A percentile compares a stretch with the other conserved stretches of the same genome.
Conservation (phyloP, 2,329 filamentous ascomycete genomes). For the Thielaviopsis ethacetica region DNA sequence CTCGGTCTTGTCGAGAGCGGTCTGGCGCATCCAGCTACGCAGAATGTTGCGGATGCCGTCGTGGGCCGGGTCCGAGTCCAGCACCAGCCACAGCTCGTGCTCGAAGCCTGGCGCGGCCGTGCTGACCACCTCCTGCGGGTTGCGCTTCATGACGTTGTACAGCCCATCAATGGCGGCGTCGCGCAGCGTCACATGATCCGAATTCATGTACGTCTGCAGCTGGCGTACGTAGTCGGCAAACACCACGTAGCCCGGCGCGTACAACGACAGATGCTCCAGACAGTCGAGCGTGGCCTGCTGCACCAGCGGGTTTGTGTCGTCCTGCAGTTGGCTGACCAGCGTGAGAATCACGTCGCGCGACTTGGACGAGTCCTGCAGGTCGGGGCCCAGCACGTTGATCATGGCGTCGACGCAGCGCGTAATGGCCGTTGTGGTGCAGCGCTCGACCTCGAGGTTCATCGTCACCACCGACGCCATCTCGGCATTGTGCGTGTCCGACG, state of each 20-base stretch:
- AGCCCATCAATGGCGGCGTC: slow-evolving; percentile 75
- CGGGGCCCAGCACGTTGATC: slow-evolving; percentile 89
- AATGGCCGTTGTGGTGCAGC: slow-evolving; percentile 67
- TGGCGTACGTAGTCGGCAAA: slow-evolving; percentile 70
- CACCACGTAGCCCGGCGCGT: slow-evolving; percentile 75
- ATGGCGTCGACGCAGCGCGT: slow-evolving; percentile 84
- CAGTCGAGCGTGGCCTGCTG: slow-evolving; percentile 67
- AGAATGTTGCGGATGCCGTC: slow-evolving; percentile 75
- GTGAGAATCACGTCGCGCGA: slow-evolving; percentile 84
- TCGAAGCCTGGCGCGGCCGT: slow-evolving; percentile 67
- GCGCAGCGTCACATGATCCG: slow-evolving; percentile 50
- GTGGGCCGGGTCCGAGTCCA: slow-evolving; percentile 63
- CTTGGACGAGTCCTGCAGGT: slow-evolving; percentile 82
- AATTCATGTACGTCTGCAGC: slow-evolving; percentile 62
- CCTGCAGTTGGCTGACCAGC: slow-evolving; percentile 66
- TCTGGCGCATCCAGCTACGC: slow-evolving; percentile 85
- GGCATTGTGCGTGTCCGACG: slow-evolving; percentile 77
- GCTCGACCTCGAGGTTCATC: slow-evolving; percentile 78
- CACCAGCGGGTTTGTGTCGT: slow-evolving; percentile 54
- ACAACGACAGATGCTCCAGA: slow-evolving; percentile 79
- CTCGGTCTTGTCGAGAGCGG: slow-evolving; percentile 60
- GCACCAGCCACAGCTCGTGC: slow-evolving; percentile 77
- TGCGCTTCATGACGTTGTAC: slow-evolving; percentile 87
- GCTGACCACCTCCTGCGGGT: slow-evolving; percentile 65
- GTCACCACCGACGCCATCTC: slow-evolving; percentile 66